Percentiles rank a stretch among this genome's conserved stretches.
These are phyloP conservation scores for Vigna reflexopilosa DNA, from an alignment of 306 rosid species.

Conservation along the genomic window DNA sequence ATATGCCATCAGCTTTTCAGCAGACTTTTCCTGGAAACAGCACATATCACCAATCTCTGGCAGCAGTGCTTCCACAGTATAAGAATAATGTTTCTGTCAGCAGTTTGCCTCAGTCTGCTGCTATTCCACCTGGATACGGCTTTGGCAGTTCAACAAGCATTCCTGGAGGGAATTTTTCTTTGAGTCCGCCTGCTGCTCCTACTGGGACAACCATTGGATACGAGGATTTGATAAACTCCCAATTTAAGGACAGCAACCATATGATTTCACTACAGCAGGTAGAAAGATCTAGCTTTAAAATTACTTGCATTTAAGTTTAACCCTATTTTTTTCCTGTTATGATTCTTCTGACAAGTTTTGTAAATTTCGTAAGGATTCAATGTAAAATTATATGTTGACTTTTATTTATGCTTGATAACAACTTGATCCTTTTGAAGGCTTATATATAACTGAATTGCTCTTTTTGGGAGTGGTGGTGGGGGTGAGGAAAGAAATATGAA, in stretches of 20 bases:
- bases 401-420: not conserved
- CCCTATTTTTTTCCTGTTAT: not conserved
- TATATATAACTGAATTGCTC: not conserved
- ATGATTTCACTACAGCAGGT: conserved; percentile 89
- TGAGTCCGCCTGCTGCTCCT: conserved; percentile 76
- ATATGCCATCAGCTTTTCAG: conserved; percentile 91
- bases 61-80: conserved; percentile 86
- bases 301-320: not conserved
- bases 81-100: conserved; percentile 81
- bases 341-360: not conserved
- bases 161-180: conserved; percentile 85
- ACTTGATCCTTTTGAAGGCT: not conserved
- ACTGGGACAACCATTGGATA: conserved; percentile 75
- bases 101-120: conserved; percentile 85
- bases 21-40: conserved; percentile 86
- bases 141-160: conserved; percentile 77
- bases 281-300: conserved; percentile 16
- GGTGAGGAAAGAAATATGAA: not conserved
- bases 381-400: not conserved
- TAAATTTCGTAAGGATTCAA: not conserved
- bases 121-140: conserved; percentile 79
- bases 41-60: conserved; percentile 86
- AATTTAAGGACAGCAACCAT: conserved; percentile 78
- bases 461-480: not conserved
- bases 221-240: conserved; percentile 74